These are phyloP conservation scores for Hypericum androsaemum DNA, from an alignment of 345 rosid species.

Conservation along the genomic window DNA sequence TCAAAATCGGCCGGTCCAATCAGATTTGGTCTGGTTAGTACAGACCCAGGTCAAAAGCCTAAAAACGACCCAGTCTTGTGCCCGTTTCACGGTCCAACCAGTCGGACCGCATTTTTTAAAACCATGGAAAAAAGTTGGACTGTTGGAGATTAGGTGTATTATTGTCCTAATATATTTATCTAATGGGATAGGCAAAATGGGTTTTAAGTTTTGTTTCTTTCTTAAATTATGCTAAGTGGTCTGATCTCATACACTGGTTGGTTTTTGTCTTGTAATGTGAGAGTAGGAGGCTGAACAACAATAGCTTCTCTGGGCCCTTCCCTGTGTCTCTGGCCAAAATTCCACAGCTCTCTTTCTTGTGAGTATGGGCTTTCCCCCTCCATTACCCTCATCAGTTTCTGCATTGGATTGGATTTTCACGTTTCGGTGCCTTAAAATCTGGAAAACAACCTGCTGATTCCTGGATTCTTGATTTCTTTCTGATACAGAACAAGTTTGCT, in stretches of 20 bases:
- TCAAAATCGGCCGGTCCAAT: too few relatives aligned
- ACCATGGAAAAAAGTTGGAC: too few relatives aligned
- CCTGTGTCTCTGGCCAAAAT: constrained; percentile 65
- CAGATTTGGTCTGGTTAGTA: too few relatives aligned
- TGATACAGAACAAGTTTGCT: constrained; percentile 1
- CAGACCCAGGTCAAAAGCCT: too few relatives aligned
- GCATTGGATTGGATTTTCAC: constrained; percentile 2
- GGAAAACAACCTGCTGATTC: constrained; percentile 8
- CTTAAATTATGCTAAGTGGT: constrained; percentile 7
- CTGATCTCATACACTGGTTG: constrained; percentile 13
- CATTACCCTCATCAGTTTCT: constrained; percentile 12
- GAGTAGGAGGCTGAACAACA: constrained; percentile 86
- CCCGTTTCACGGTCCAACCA: too few relatives aligned
- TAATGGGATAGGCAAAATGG: too few relatives aligned
- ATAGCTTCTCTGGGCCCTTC: constrained; percentile 73
- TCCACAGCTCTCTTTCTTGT: constrained; percentile 78
- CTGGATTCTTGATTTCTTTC: not conserved
- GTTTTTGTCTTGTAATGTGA: constrained; percentile 36
- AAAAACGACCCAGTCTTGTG: too few relatives aligned
- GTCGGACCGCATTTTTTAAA: too few relatives aligned
- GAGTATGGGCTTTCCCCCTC: constrained; percentile 25
- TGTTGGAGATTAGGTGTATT: too few relatives aligned
- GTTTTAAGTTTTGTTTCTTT: not conserved
- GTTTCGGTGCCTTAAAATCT: constrained; percentile 17
- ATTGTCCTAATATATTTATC: too few relatives aligned